Base-by-base conservation (phyloP, 1,284 basidiomycete genomes). In the Baeospora myosura region DNA sequence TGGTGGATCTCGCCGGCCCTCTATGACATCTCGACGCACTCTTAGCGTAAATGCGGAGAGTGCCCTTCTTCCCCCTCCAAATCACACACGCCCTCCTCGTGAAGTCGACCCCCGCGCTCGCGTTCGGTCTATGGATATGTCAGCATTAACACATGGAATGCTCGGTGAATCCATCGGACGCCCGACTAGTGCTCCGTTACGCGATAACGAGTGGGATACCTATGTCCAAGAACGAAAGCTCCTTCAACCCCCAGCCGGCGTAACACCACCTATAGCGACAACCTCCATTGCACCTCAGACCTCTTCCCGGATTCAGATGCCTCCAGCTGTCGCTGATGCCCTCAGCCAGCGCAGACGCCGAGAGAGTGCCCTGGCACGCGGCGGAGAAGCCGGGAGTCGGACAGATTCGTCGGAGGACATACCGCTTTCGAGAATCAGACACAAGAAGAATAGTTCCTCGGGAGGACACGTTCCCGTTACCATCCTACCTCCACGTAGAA, bases 211-310 rank as follows among this genome's bases (percentile, higher is more conserved):
- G 44, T 89, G 86, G 86, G 83, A 89, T 50, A 59, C 72, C 37
- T 89, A 89, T 58, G 72, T 88, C 42, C 79, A 77, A 35, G 86
- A 89, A 39, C 76, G 86, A 45, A 88, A 82, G 57, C 68, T 89
- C 7, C 63, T 89, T 43, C 83, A 87, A 54, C 86, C 87, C 37
- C 86, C 87, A n/a, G 74, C 79, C 22, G 87, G 87, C 6, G 69
- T 84, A 33, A 78, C 81, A 4, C 65, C 76, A 18, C 86, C 86
- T 1, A 88, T 89, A 52, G 63, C 70, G 3, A 78, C 81, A 6
- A 76, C 76, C 10, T 65, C 74, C 28, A 51, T 75, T 24, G 20
- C 24, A 14, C 55, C 70, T 21, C 38, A 42, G 4, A 53, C 61
- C 36, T 57, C 68, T 28, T 54, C 63, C 36, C 67, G 77, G 32